Percentiles rank a stretch among this genome's conserved stretches.
phyloP scores from a whole-genome alignment of 148 eudicot genomes.

The Cornus suecica region DNA sequence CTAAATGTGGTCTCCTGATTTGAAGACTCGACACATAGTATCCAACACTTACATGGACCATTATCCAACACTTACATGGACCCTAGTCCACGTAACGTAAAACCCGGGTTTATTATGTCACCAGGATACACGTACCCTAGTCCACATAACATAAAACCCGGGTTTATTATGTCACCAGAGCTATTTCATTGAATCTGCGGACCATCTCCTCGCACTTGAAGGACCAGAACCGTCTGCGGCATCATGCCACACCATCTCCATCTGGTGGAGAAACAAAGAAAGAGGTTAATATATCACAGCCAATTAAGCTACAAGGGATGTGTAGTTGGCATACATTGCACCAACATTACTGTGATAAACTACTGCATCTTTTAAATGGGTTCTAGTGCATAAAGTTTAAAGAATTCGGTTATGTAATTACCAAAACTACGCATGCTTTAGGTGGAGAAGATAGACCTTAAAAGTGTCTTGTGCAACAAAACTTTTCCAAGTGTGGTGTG shows the following conservation, averaged over 20 bases:
- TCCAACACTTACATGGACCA: too few species aligned
- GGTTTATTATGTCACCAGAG: slow-evolving; percentile 37
- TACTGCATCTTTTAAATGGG: background rate
- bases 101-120: slow-evolving; percentile 39
- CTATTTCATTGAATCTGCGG: slow-evolving; percentile 59
- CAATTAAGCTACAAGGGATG: background rate
- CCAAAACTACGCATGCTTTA: background rate
- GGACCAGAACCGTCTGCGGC: slow-evolving; percentile 47
- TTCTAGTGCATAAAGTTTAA: background rate
- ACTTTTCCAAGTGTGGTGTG: background rate
- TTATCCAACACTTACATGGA: too few species aligned
- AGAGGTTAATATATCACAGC: background rate
- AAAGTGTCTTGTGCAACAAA: background rate
- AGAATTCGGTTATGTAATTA: background rate
- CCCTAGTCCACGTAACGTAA: too few species aligned
- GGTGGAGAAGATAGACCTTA: background rate
- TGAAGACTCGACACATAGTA: too few species aligned
- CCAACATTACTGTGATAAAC: background rate
- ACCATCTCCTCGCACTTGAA: slow-evolving; percentile 39
- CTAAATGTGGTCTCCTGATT: too few species aligned
- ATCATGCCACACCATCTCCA: slow-evolving; percentile 90
- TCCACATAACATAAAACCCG: too few species aligned
- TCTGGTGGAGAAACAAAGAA: slow-evolving; percentile 34
- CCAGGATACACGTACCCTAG: too few species aligned
- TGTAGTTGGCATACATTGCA: background rate